Base-by-base conservation (phyloP, 306 rosid genomes). In the Cucurbita pepo region DNA sequence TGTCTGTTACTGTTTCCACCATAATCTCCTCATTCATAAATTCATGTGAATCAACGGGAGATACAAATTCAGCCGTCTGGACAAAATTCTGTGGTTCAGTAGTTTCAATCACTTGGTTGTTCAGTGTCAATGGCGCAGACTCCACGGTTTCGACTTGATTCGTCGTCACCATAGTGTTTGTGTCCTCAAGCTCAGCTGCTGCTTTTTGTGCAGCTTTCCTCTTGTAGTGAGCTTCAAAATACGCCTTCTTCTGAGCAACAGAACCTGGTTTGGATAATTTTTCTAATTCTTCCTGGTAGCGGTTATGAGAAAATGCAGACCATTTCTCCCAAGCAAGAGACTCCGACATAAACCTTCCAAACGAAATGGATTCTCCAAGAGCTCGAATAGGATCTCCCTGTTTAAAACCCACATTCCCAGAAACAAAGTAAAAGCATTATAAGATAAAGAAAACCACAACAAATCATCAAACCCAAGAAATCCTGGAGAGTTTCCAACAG, bases 191-290 rank as follows among this genome's bases (percentile, higher is more conserved):
- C 83, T 75, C 77, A 2, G 79, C 87, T 43, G 90, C 89, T 7
- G 88, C 89, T 85, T 77, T 86, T 76, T 86, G 90, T 2, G 83
- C 86, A 54, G 97, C 97, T 73, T 89, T 90, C 73, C 34, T 89
- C 88, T 82, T 91, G 86, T 89, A 89, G 81, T 87, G 97, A 67
- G 97, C 95, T 84, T 94, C 99, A 72, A 94, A 94, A 80, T 89
- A 94, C 34, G 99, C 97, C 71, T 77, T 89, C 85, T 85, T 89
- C 54, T 86, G 87, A 6, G 99, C 99, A 79, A 94, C 99, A 58
- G 92, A 87, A 55, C 99, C 99, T 0, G 96, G 96, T 76, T 83
- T 94, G 11, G 97, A 89, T 75, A 81, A 87, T 57, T 80, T 87
- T 61, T 91, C 95, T 3, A 81, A 95, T 80, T 94, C 99, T 73